Evolutionary conservation across 2,329 filamentous ascomycete species (phyloP).

Genomic region (Mollisiaceae sp.): DNA sequence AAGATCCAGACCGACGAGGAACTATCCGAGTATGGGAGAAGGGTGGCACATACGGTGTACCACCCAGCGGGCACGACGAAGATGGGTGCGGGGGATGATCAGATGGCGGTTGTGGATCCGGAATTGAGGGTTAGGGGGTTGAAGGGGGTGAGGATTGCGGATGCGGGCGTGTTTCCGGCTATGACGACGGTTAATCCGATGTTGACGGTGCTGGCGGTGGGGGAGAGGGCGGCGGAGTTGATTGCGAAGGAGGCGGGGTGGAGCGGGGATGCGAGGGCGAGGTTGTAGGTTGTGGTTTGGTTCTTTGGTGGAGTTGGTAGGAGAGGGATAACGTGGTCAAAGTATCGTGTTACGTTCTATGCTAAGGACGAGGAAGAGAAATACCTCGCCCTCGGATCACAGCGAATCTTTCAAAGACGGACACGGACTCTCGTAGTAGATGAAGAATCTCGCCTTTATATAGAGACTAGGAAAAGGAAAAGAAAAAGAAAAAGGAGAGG

Average conservation of each 20-base stretch:
- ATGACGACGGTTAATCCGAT: constrained; percentile 90
- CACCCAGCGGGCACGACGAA: constrained; percentile 89
- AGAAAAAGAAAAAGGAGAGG: no score
- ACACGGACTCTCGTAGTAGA: no score
- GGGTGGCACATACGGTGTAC: constrained; percentile 86
- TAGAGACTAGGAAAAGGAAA: not conserved
- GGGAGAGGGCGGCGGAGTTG: constrained; percentile 83
- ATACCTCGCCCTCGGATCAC: not conserved
- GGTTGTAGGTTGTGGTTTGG: constrained; percentile 30
- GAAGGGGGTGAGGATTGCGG: constrained; percentile 77
- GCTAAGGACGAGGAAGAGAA: no score
- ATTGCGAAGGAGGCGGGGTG: constrained; percentile 76
- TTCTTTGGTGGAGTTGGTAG: not conserved
- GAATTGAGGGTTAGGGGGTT: constrained; percentile 75
- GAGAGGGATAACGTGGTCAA: not conserved
- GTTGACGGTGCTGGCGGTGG: constrained; percentile 84
- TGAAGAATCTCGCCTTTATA: not conserved
- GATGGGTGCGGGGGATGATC: constrained; percentile 78
- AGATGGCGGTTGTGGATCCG: constrained; percentile 79
- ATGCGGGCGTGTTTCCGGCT: constrained; percentile 86
- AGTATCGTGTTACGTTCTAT: no score
- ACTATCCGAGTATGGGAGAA: constrained; percentile 79
- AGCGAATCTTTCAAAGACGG: no score
- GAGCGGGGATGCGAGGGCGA: constrained; percentile 46
- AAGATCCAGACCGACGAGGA: constrained; percentile 73